Evolutionary conservation across 768 basidiomycete genomes (phyloP).

Genomic region (Agrocybe pediades): DNA sequence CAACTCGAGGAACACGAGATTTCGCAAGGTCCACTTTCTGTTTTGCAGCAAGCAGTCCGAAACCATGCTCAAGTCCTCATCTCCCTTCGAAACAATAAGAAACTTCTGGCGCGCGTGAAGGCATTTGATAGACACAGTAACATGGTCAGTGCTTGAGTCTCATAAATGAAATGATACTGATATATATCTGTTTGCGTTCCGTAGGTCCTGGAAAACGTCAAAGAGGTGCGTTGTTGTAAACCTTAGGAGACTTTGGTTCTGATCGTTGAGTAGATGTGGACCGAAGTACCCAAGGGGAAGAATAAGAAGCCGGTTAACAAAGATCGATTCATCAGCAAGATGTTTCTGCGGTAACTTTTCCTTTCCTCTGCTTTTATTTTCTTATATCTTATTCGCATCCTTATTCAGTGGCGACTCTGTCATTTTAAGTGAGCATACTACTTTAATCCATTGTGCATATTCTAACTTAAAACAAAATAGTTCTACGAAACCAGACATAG

Average conservation of each 20-base stretch:
- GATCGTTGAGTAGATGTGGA: slow-evolving; percentile 88
- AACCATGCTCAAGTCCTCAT: slow-evolving; percentile 98
- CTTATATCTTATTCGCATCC: slow-evolving; percentile 4
- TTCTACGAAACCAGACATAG: slow-evolving; percentile 75
- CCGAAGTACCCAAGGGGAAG: slow-evolving; percentile 95
- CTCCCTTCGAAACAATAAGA: slow-evolving; percentile 97
- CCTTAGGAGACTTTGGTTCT: neutral
- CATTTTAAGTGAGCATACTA: slow-evolving; percentile 78
- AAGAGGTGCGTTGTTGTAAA: slow-evolving; percentile 66
- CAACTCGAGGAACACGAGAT: slow-evolving; percentile 98
- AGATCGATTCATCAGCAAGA: slow-evolving; percentile 99
- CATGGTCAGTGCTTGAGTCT: slow-evolving; percentile 67
- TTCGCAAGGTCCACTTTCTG: slow-evolving; percentile 95
- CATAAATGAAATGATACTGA: neutral
- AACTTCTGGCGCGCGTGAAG: slow-evolving; percentile 92
- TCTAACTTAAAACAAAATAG: slow-evolving; percentile 37
- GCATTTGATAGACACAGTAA: slow-evolving; percentile 99
- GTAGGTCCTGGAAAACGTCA: slow-evolving; percentile 96
- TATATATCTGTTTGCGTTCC: slow-evolving; percentile 12
- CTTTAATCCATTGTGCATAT: slow-evolving; percentile 29
- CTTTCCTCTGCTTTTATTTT: slow-evolving; percentile 20
- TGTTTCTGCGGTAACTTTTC: slow-evolving; percentile 79
- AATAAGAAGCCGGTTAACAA: slow-evolving; percentile 99
- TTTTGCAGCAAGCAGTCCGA: slow-evolving; percentile 95
- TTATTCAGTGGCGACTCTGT: slow-evolving; percentile 88